Base-by-base conservation (phyloP, 352 stramenopile species). In the Saprolegnia parasitica region DNA sequence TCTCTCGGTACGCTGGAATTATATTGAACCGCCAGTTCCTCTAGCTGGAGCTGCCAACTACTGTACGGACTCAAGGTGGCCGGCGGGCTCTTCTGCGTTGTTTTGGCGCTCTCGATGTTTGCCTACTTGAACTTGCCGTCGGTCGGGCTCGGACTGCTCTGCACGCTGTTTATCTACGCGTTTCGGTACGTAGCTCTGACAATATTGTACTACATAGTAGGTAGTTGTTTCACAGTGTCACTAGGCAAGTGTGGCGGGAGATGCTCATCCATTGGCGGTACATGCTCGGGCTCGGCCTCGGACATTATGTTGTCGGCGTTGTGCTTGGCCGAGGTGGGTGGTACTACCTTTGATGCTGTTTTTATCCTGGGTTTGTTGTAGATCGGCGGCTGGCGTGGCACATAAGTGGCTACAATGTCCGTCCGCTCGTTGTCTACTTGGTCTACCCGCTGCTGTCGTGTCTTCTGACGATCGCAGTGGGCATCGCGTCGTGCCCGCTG, bases 181-280 rank as follows among this genome's bases (percentile, higher is more conserved):
- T 60, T 60, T 60, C 52, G 52, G 52, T 60, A 24, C 52, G 11
- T 2, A 11, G 42, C 42, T n/a, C n/a, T n/a, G n/a, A n/a, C n/a
- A n/a, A n/a, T n/a, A n/a, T n/a, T n/a, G n/a, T n/a, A n/a, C n/a
- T n/a, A n/a, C n/a, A n/a, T n/a, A n/a, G n/a, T n/a, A n/a, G n/a
- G n/a, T n/a, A n/a, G n/a, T n/a, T n/a, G n/a, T n/a, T n/a, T n/a
- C n/a, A n/a, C n/a, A n/a, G n/a, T n/a, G n/a, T n/a, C n/a, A 35
- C 29, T 49, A 49, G 42, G 42, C 42, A 49, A 49, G 42, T 49
- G 42, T 49, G 42, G 42, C 42, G 42, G 42, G 42, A 49, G 42
- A 49, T 49, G 42, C 42, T 49, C 42, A 10, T 49, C 18, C 42
- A 49, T n/a, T 49, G 42, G 42, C 42, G 42, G 3, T 49, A 49